phyloP scores from a whole-genome alignment of 768 basidiomycete species.

The Fomitopsis serialis region DNA sequence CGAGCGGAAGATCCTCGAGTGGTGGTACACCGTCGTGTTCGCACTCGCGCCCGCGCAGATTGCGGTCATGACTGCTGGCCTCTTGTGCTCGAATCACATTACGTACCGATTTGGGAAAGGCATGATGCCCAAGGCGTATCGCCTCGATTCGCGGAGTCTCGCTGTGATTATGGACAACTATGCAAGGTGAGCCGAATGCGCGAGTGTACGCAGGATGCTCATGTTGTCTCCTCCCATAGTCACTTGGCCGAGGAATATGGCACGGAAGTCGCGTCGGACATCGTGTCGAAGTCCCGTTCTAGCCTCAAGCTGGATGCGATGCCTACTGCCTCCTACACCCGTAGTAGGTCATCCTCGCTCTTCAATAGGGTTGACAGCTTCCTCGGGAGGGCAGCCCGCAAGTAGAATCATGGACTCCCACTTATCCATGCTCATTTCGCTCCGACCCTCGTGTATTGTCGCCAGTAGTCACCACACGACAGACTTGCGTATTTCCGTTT shows the following conservation, averaged over 20 bases:
- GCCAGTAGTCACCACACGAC: too few relatives aligned
- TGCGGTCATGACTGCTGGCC: conserved; percentile 50
- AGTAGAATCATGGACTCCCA: too few relatives aligned
- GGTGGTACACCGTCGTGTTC: conserved; percentile 67
- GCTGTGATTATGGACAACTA: conserved; percentile 84
- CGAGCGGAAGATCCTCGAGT: conserved; percentile 46
- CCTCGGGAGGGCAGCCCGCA: too few relatives aligned
- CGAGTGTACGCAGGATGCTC: conserved; percentile 2
- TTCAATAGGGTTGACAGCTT: too few relatives aligned
- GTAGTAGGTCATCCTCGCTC: too few relatives aligned
- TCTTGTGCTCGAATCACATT: conserved; percentile 79
- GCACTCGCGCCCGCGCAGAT: conserved; percentile 66
- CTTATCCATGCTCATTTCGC: too few relatives aligned
- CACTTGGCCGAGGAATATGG: conserved; percentile 76
- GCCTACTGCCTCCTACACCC: too few relatives aligned
- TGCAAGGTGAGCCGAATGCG: conserved; percentile 48
- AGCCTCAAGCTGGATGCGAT: too few relatives aligned
- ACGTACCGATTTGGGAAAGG: conserved; percentile 87
- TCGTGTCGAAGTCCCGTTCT: too few relatives aligned
- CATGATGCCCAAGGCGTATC: conserved; percentile 82
- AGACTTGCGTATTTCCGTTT: too few relatives aligned
- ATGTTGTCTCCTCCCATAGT: conserved; percentile 27
- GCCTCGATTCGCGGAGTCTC: conserved; percentile 69
- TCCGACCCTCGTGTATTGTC: too few relatives aligned
- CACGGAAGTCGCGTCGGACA: conserved; percentile 23